phyloP scores from a whole-genome alignment of 2,329 filamentous ascomycete genomes.

The Pseudopithomyces chartarum region DNA sequence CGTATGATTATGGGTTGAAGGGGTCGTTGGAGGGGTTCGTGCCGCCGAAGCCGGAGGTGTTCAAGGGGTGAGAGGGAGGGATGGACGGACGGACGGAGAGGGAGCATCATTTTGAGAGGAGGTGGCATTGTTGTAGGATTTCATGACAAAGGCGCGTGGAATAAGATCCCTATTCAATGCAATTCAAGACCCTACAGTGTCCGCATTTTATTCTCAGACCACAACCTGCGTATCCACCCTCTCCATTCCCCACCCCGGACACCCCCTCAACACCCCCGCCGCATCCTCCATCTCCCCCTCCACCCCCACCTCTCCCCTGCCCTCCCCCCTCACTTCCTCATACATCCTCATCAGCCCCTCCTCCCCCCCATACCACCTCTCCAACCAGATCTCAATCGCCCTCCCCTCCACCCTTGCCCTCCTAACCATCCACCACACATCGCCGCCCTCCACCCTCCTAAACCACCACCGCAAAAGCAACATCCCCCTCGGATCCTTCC shows the following conservation, averaged over 20 bases:
- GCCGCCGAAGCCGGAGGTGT: conserved; percentile 12
- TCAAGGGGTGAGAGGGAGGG: conserved; percentile 8
- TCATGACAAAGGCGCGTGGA: too few species aligned
- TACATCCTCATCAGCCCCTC: conserved; percentile 15
- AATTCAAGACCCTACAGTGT: too few species aligned
- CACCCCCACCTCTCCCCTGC: not conserved
- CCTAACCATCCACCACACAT: conserved; percentile 35
- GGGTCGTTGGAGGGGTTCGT: conserved; percentile 10
- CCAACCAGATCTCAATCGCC: conserved; percentile 32
- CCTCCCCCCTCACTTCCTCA: conserved; percentile 3
- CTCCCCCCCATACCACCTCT: conserved; percentile 19
- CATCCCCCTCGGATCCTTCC: conserved; percentile 60
- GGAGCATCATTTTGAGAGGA: too few species aligned
- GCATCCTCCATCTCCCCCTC: not conserved
- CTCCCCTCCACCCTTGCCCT: conserved; percentile 31
- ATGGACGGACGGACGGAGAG: too few species aligned
- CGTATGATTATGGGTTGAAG: conserved; percentile 12
- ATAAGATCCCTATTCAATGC: too few species aligned
- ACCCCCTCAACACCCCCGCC: not conserved
- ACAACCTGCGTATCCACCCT: too few species aligned
- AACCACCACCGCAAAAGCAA: conserved; percentile 64
- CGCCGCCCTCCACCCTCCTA: conserved; percentile 41
- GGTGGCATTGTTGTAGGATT: too few species aligned
- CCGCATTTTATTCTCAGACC: too few species aligned
- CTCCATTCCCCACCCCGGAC: conserved; percentile 5